Evolutionary conservation across 2,329 filamentous ascomycete species (phyloP).

Genomic region (Aspergillus chevalieri): DNA sequence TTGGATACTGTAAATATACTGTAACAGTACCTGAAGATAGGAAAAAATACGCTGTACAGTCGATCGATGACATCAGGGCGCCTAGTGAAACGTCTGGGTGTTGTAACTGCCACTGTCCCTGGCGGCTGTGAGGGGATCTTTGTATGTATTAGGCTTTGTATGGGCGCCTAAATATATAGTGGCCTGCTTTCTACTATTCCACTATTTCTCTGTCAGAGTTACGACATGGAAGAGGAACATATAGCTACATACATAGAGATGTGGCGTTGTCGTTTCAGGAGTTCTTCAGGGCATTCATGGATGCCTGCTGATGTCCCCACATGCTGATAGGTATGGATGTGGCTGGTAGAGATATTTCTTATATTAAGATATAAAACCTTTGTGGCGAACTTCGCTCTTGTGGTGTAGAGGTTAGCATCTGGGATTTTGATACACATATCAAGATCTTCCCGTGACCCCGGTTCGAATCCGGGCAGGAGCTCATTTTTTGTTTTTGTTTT

Average conservation of each 20-base stretch:
- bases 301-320: not conserved
- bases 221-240: no score
- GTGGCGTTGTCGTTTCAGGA: no score
- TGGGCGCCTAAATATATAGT: no score
- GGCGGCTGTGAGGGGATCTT: not conserved
- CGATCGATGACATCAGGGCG: conserved; percentile 31
- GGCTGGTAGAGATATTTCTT: not conserved
- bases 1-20: not conserved
- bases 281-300: not conserved
- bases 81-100: conserved; percentile 25
- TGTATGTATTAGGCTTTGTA: not conserved
- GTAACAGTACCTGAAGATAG: not conserved
- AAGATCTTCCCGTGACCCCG: not conserved
- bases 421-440: not conserved
- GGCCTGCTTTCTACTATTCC: no score
- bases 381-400: not conserved
- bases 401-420: conserved; percentile 1
- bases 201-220: no score
- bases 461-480: conserved; percentile 1
- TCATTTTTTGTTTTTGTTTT: not conserved
- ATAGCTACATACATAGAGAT: not conserved
- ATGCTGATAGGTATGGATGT: not conserved
- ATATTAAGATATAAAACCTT: no score
- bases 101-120: not conserved
- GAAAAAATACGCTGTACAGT: conserved; percentile 13